Conservation (phyloP, 768 basidiomycete genomes). For the Tulasnella sp. region DNA sequence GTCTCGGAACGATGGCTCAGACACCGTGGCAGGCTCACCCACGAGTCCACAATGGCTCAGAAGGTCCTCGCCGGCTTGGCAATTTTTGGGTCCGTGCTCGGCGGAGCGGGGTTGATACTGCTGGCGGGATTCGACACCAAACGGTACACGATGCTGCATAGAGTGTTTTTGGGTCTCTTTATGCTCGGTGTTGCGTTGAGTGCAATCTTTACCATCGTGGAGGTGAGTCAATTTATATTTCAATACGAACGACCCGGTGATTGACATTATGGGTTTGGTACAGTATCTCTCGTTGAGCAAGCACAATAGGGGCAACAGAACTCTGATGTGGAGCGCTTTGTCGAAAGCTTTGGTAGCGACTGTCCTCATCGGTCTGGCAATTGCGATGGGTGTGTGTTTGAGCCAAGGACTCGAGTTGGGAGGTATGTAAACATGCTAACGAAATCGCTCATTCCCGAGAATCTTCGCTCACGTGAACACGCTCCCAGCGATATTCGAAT, state of each 20-base stretch:
- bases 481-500: constrained; percentile 69
- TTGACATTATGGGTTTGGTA: no score
- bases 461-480: no score
- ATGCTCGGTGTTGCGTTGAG: constrained; percentile 59
- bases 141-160: constrained; percentile 39
- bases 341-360: constrained; percentile 50
- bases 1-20: constrained; percentile 50
- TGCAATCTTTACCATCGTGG: constrained; percentile 60
- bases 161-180: constrained; percentile 57
- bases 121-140: constrained; percentile 63
- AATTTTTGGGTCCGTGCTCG: constrained; percentile 47
- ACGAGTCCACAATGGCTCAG: constrained; percentile 48
- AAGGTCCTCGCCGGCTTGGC: constrained; percentile 44
- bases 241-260: no score
- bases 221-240: constrained; percentile 32
- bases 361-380: constrained; percentile 46
- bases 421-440: not conserved
- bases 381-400: constrained; percentile 43
- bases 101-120: constrained; percentile 52
- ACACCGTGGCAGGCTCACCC: constrained; percentile 46
- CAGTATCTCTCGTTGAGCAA: constrained; percentile 58
- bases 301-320: constrained; percentile 34
- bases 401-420: constrained; percentile 27
- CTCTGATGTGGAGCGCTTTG: constrained; percentile 40
- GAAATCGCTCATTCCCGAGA: not conserved